Conservation (phyloP, 2,329 filamentous ascomycete species). For the Fusarium sp. region DNA sequence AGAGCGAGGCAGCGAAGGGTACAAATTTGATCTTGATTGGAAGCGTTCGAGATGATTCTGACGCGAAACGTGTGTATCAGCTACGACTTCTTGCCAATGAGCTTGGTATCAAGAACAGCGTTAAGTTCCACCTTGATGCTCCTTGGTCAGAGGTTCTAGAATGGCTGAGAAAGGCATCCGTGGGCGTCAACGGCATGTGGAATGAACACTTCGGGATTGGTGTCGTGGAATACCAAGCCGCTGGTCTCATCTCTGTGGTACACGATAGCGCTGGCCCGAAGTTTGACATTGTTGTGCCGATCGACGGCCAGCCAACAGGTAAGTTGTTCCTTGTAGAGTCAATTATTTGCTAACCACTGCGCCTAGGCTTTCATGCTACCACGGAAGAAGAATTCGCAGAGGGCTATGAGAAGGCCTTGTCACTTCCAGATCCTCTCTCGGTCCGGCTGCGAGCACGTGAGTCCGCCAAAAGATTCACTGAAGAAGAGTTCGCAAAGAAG, state of each 20-base stretch:
- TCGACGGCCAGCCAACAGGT: conserved; percentile 84
- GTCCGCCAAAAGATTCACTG: conserved; percentile 87
- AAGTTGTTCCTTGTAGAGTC: conserved; percentile 42
- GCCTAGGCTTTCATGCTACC: conserved; percentile 82
- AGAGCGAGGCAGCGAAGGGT: conserved; percentile 60
- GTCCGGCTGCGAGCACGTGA: conserved; percentile 80
- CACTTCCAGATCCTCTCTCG: conserved; percentile 75
- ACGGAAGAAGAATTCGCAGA: conserved; percentile 82
- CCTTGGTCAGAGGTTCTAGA: conserved; percentile 88
- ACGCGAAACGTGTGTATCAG: conserved; percentile 87
- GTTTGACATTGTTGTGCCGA: conserved; percentile 86
- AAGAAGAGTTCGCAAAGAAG: conserved; percentile 82
- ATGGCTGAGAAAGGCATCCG: conserved; percentile 78
- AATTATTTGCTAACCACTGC: neutral
- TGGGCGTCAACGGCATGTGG: conserved; percentile 99
- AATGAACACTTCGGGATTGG: conserved; percentile 99
- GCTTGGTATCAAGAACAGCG: conserved; percentile 82
- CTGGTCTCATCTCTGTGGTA: conserved; percentile 90
- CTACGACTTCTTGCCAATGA: conserved; percentile 88
- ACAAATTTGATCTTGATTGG: conserved; percentile 86
- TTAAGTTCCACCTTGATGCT: conserved; percentile 90
- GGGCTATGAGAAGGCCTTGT: conserved; percentile 81
- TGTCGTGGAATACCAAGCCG: conserved; percentile 97
- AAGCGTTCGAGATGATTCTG: conserved; percentile 86
- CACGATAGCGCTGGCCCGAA: conserved; percentile 95